These are phyloP conservation scores for Pinus tabuliformis DNA, from an alignment of 75 land plant species.

Conservation along the genomic window DNA sequence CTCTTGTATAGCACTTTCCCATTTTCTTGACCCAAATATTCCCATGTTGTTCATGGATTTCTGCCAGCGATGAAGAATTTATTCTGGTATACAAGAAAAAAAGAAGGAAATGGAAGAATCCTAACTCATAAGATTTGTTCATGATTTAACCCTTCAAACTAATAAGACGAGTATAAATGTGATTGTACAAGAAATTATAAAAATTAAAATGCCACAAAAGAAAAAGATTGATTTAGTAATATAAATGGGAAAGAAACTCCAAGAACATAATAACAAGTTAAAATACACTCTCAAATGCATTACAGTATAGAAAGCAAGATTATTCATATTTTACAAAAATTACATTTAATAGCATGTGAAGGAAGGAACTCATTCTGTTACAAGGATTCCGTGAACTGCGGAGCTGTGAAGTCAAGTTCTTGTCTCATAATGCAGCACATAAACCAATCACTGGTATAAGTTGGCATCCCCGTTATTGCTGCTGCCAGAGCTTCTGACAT, in stretches of 20 bases:
- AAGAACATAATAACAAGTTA: background rate
- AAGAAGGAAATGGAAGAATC: no score
- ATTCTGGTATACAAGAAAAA: no score
- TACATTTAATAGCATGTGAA: background rate
- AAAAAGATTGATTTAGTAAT: background rate
- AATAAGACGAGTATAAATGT: background rate
- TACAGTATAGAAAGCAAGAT: background rate
- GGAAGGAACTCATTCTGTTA: constrained; percentile 6
- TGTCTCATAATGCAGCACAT: constrained; percentile 74
- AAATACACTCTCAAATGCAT: background rate
- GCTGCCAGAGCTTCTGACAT: constrained; percentile 57
- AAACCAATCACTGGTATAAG: constrained; percentile 77
- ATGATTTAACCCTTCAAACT: background rate
- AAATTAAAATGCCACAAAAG: background rate
- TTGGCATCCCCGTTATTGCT: constrained; percentile 54
- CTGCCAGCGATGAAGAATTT: no score
- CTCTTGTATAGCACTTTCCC: no score
- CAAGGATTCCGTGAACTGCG: constrained; percentile 63
- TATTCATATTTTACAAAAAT: background rate
- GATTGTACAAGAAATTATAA: background rate
- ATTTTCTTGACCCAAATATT: no score
- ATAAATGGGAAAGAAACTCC: background rate
- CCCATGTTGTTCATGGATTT: no score
- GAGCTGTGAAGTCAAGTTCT: constrained; percentile 55
- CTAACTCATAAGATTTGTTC: no score